Percentiles rank a stretch among this genome's conserved stretches.
Evolutionary conservation across 2,329 filamentous ascomycete genomes (phyloP).

Genomic region (Parastagonospora avenae): DNA sequence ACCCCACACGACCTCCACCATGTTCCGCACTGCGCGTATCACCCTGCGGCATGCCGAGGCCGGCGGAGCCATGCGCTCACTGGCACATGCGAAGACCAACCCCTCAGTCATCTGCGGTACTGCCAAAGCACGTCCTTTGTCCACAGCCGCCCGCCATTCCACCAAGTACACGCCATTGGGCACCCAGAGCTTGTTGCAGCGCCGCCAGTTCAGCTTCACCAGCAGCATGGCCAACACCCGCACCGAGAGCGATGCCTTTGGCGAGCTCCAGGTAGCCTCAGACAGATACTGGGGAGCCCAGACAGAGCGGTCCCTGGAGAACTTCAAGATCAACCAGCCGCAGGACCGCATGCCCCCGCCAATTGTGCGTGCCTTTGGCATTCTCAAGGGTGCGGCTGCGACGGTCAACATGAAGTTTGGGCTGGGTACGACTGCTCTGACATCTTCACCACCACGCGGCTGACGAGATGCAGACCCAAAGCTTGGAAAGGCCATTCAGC

Average conservation of each 20-base stretch:
- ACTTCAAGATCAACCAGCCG: conserved; percentile 99
- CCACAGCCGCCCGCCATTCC: conserved; percentile 26
- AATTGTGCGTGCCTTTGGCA: conserved; percentile 91
- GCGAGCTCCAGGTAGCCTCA: conserved; percentile 86
- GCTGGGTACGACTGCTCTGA: conserved; percentile 64
- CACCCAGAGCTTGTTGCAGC: conserved; percentile 20
- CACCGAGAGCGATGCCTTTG: conserved; percentile 96
- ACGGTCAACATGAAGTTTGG: conserved; percentile 95
- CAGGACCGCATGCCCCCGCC: conserved; percentile 97
- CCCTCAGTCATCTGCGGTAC: conserved; percentile 33
- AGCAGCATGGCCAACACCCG: conserved; percentile 60
- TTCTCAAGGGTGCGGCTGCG: conserved; percentile 94
- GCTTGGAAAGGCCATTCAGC: conserved; percentile 89
- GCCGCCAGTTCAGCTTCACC: conserved; percentile 41
- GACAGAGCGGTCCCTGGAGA: conserved; percentile 92
- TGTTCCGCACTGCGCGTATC: conserved; percentile 42
- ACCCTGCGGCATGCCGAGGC: conserved; percentile 44
- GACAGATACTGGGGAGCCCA: conserved; percentile 99
- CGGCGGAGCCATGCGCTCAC: conserved; percentile 32
- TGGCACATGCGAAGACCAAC: conserved; percentile 43
- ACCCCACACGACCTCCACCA: conserved; percentile 14
- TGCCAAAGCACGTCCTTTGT: conserved; percentile 34
- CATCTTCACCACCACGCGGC: conserved; percentile 5
- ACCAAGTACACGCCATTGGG: conserved; percentile 24
- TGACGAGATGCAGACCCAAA: conserved; percentile 69